These are phyloP conservation scores for Pugionium cornutum DNA, from an alignment of 345 rosid species.

Conservation along the genomic window DNA sequence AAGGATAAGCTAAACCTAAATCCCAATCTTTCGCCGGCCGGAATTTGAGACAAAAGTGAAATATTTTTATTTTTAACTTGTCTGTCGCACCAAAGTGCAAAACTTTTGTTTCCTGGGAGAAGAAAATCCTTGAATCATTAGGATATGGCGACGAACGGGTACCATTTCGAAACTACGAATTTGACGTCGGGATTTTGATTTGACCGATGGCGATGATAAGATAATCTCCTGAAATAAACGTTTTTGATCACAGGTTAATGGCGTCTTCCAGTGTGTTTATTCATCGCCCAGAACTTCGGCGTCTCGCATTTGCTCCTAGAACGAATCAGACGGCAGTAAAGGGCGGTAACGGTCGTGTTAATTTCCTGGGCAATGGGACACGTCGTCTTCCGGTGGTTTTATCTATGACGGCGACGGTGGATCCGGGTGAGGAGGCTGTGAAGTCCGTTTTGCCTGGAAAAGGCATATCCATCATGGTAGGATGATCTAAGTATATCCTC, in stretches of 20 bases:
- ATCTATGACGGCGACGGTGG: slow-evolving; percentile 43
- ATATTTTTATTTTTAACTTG: not conserved
- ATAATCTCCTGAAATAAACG: not conserved
- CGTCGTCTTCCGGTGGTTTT: slow-evolving; percentile 31
- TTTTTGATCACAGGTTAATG: slow-evolving; percentile 35
- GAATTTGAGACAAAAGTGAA: slow-evolving; percentile 26
- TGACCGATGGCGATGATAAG: slow-evolving; percentile 14
- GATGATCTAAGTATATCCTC: not conserved
- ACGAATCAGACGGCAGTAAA: slow-evolving; percentile 17
- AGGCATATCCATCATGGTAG: slow-evolving; percentile 53
- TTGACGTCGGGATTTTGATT: not conserved
- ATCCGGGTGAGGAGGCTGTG: slow-evolving; percentile 28
- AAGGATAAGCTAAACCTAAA: slow-evolving; percentile 26
- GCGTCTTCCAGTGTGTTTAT: slow-evolving; percentile 40
- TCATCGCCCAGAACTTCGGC: slow-evolving; percentile 1
- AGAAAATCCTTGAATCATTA: not conserved
- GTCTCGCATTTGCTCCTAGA: slow-evolving; percentile 36
- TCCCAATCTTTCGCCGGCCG: slow-evolving; percentile 32
- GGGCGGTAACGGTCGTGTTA: slow-evolving; percentile 18
- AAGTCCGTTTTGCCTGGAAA: slow-evolving; percentile 36
- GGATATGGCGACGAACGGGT: slow-evolving; percentile 41
- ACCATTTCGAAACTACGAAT: not conserved
- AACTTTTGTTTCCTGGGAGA: slow-evolving; percentile 11
- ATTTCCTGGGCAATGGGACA: slow-evolving; percentile 15
- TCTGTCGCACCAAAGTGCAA: slow-evolving; percentile 5